Evolutionary conservation across 768 basidiomycete species (phyloP), one percentile per base, ranked within the genome.

Genomic region (Tubosaeta sp.): DNA sequence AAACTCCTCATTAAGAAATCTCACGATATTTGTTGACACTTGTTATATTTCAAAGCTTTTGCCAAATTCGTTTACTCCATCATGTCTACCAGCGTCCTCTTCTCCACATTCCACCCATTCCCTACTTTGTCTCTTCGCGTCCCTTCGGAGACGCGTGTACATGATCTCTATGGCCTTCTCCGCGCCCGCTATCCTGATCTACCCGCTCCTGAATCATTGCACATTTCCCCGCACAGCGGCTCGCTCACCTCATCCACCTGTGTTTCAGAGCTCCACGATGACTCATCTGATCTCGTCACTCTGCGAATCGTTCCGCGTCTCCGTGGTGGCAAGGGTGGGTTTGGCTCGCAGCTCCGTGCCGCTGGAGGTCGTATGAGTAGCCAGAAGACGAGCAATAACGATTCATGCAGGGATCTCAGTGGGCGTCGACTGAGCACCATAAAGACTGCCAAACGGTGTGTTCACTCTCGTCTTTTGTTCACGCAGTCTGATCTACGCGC

Each of bases 341-440:
- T 99, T 64, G 97, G 97, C 4, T 91, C 88, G 16, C 94, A 97
- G 74, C 77, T 99, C 58, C 82, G 97, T 68, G 95, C 97, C 0
- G 95, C 95, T 13, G 97, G 97, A 58, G 95, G 97, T 12, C 82
- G 95, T 31, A 99, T 99, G 97, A 91, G 88, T 64, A 89, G 86
- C 60, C 91, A 94, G 74, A 93, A 93, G 76, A 93, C 92, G 22
- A 94, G 78, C 69, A 95, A 94, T 69, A 94, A 94, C 56, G 95
- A 98, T 66, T 91, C 90, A 8, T 97, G 94, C 67, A 75, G 97
- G 44, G 97, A 98, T 65, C 77, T 99, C 34, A 93, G 80, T 53
- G 95, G 95, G 2, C 74, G 95, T 46, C 76, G 94, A 56, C 74
- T 99, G 26, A 91, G 90, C 62, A 97, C 95, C 0, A 84, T 99